Evolutionary conservation across 2,329 filamentous ascomycete genomes (phyloP).

Genomic region (Aureobasidium namibiae): DNA sequence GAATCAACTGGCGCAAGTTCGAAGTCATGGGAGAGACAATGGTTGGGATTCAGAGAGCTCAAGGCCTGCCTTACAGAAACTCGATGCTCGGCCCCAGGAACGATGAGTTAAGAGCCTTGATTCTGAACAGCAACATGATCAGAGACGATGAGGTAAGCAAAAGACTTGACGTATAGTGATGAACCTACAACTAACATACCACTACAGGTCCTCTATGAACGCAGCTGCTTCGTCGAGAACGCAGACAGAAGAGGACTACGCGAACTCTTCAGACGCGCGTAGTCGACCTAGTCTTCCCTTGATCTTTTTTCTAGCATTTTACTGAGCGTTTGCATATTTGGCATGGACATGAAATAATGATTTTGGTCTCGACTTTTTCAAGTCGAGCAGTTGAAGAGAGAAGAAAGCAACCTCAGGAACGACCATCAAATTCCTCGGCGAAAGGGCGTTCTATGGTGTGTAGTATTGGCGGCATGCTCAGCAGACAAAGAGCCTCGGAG

Average conservation of each 20-base stretch:
- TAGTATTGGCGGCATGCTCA: neutral
- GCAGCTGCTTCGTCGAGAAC: constrained; percentile 12
- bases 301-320: neutral
- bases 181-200: neutral
- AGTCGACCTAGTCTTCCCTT: neutral
- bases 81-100: constrained; percentile 41
- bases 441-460: neutral
- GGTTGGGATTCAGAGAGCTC: constrained; percentile 82
- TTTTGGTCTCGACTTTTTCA: neutral
- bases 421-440: neutral
- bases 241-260: constrained; percentile 12
- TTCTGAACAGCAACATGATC: constrained; percentile 72
- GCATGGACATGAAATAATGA: constrained; percentile 9
- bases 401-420: neutral
- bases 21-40: constrained; percentile 91
- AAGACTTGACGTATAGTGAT: neutral
- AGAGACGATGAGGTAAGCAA: constrained; percentile 77
- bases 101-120: constrained; percentile 62
- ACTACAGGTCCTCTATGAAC: constrained; percentile 15
- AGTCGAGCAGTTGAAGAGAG: neutral
- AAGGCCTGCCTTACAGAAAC: constrained; percentile 63
- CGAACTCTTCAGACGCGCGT: constrained; percentile 15
- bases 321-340: neutral
- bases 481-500: neutral
- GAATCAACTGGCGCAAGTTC: constrained; percentile 98